Conservation (phyloP, 2,329 filamentous ascomycete species). For the Nemania sp. region DNA sequence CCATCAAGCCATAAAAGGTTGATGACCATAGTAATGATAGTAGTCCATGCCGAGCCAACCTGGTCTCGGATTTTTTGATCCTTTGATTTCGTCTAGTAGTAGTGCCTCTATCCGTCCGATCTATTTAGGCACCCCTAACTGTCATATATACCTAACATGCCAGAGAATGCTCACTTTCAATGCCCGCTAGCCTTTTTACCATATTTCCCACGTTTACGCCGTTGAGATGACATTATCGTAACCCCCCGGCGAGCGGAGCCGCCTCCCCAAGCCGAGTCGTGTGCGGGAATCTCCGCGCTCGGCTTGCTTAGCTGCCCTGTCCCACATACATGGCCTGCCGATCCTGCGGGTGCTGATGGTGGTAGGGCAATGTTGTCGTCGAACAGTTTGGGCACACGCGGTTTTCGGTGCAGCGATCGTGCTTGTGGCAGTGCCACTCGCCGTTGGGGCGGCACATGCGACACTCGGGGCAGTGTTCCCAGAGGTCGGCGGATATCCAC, state of each 20-base stretch:
- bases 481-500: conserved; percentile 37
- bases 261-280: too few species aligned
- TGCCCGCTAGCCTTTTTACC: conserved; percentile 26
- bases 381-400: conserved; percentile 37
- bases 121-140: conserved; percentile 22
- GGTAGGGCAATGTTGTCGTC: conserved; percentile 28
- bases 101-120: conserved; percentile 22
- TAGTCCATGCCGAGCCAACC: conserved; percentile 15
- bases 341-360: conserved; percentile 24
- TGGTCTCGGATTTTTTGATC: conserved; percentile 9
- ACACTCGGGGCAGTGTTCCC: conserved; percentile 41
- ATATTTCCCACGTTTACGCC: conserved; percentile 19
- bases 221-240: conserved; percentile 24
- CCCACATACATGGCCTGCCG: conserved; percentile 23
- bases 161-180: conserved; percentile 22
- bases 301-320: conserved; percentile 7
- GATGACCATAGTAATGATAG: too few species aligned
- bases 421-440: conserved; percentile 42
- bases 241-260: too few species aligned
- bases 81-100: conserved; percentile 23
- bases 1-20: too few species aligned
- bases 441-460: conserved; percentile 34
- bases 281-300: background rate
- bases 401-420: conserved; percentile 38
- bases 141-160: conserved; percentile 26